Conservation (phyloP, 345 rosid genomes). For the Reutealis trisperma region DNA sequence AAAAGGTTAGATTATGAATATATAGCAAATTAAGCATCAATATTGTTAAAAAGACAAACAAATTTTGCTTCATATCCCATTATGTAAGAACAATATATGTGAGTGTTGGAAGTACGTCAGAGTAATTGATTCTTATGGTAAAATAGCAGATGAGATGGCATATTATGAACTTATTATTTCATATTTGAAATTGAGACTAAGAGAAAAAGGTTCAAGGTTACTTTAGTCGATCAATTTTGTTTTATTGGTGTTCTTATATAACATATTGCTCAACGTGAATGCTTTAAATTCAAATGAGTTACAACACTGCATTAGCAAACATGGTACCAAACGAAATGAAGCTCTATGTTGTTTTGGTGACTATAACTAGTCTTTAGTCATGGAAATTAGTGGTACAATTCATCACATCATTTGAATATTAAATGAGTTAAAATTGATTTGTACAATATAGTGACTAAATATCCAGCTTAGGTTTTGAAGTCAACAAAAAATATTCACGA, state of each 20-base stretch:
- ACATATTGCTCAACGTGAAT: not conserved
- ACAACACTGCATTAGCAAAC: conserved; percentile 36
- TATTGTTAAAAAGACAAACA: not conserved
- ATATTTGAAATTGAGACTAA: not conserved
- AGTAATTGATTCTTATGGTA: not conserved
- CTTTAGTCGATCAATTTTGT: not conserved
- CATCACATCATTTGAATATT: too few relatives aligned
- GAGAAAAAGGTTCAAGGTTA: not conserved
- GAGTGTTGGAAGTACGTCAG: not conserved
- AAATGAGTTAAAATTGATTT: not conserved
- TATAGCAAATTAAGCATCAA: not conserved
- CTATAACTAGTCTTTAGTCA: conserved; percentile 20
- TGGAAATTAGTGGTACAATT: not conserved
- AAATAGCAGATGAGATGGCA: not conserved
- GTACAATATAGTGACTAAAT: not conserved
- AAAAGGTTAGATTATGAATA: conserved; percentile 21
- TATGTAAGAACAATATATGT: not conserved
- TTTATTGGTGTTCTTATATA: not conserved
- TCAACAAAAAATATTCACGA: not conserved
- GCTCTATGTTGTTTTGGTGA: conserved; percentile 27
- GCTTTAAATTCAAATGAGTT: not conserved
- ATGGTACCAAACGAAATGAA: conserved; percentile 34
- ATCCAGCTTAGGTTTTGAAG: not conserved
- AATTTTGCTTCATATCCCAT: not conserved
- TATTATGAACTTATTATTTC: not conserved